Conservation (phyloP, 768 basidiomycete species). For the Mycena amicta region DNA sequence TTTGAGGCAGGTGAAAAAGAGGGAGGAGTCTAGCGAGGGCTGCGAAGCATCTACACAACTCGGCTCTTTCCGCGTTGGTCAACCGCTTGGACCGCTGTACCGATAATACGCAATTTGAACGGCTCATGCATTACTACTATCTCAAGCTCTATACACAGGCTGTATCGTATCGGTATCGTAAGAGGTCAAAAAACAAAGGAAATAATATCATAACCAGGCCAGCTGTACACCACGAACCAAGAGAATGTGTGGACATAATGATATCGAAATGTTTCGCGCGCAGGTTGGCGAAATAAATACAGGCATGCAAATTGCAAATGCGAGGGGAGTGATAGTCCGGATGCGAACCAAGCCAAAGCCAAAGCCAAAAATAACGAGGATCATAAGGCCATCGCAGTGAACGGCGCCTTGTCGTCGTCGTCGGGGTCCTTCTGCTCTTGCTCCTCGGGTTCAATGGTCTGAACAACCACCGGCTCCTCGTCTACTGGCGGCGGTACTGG, state of each 20-base stretch:
- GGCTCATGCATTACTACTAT: no score
- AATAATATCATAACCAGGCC: neutral
- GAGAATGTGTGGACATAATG: no score
- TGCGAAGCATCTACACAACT: no score
- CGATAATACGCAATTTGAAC: no score
- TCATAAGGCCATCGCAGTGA: slow-evolving; percentile 14
- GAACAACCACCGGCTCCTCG: neutral
- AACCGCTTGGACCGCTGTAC: no score
- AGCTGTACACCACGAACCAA: no score
- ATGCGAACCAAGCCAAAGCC: neutral
- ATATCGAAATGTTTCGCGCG: no score
- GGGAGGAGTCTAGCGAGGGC: no score
- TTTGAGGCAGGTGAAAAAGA: no score
- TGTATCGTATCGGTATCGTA: neutral
- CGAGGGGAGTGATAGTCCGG: neutral
- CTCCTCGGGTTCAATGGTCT: neutral
- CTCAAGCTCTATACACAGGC: neutral
- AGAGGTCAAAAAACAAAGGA: neutral
- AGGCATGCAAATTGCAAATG: neutral
- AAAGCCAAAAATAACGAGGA: neutral
- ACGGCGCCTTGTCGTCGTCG: slow-evolving; percentile 1
- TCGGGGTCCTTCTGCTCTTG: neutral
- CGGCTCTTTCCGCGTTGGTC: no score
- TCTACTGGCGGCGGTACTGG: neutral
- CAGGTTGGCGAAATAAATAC: neutral